phyloP scores from a whole-genome alignment of 768 basidiomycete genomes.

The Pleurotus cornucopiae region DNA sequence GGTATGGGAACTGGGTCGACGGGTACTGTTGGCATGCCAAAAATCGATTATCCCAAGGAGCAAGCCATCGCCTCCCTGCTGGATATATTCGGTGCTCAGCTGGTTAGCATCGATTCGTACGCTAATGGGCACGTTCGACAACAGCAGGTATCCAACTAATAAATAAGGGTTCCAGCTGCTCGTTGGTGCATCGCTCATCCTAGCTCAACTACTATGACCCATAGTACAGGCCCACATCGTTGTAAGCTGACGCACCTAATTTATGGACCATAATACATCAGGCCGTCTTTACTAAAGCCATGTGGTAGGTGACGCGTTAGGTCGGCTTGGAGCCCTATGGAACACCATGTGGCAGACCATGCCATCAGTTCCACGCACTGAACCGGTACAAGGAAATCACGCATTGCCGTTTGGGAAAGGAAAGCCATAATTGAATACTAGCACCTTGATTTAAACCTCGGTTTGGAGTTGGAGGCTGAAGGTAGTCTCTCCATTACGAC shows the following conservation, averaged over 20 bases:
- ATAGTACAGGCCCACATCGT: no score
- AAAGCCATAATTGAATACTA: not conserved
- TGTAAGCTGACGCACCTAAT: no score
- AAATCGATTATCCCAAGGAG: conserved; percentile 44
- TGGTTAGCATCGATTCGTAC: conserved; percentile 28
- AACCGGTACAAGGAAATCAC: not conserved
- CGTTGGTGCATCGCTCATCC: no score
- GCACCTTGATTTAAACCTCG: not conserved
- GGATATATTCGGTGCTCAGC: conserved; percentile 47
- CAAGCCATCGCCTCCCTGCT: conserved; percentile 53
- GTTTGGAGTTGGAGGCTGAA: not conserved
- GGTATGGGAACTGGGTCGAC: no score
- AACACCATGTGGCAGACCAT: not conserved
- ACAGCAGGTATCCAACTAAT: no score
- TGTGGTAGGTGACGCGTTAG: no score
- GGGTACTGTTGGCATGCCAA: conserved; percentile 41
- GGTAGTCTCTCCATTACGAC: not conserved
- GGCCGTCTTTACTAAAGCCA: no score
- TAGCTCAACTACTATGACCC: no score
- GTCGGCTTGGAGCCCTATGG: not conserved
- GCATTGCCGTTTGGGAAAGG: not conserved
- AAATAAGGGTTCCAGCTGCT: no score
- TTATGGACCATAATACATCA: no score
- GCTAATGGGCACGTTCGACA: no score
- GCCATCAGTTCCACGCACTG: not conserved